A percentile compares a stretch with the other conserved stretches of the same genome.
phyloP scores from a whole-genome alignment of 257 asterid species.

The Scutellaria minor region DNA sequence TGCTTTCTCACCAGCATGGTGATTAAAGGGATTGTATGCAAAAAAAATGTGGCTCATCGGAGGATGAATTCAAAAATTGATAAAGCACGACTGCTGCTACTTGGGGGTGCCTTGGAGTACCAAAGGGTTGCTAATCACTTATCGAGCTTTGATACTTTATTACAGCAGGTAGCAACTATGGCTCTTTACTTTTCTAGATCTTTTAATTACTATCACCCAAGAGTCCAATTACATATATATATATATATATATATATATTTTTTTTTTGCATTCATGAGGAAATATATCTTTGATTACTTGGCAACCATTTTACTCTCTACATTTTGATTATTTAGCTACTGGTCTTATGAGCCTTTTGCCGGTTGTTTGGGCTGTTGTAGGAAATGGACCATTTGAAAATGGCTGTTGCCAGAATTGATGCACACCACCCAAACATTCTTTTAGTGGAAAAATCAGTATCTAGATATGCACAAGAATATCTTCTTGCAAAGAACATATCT shows the following conservation, averaged over 20 bases:
- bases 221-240: slow-evolving; percentile 21
- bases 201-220: slow-evolving; percentile 21
- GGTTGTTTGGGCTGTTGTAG: slow-evolving; percentile 48
- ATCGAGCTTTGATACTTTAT: slow-evolving; percentile 78
- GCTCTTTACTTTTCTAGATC: slow-evolving; percentile 9
- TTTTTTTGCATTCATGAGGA: slow-evolving; percentile 11
- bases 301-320: slow-evolving; percentile 3
- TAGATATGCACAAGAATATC: slow-evolving; percentile 84
- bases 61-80: slow-evolving; percentile 70
- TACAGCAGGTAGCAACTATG: slow-evolving; percentile 71
- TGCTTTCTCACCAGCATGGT: slow-evolving; percentile 55
- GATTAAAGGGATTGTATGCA: slow-evolving; percentile 77
- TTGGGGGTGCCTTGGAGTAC: slow-evolving; percentile 87
- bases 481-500: slow-evolving; percentile 78
- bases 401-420: slow-evolving; percentile 85
- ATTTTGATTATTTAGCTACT: slow-evolving; percentile 21
- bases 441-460: slow-evolving; percentile 86
- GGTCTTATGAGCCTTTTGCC: slow-evolving; percentile 29
- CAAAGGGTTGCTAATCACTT: slow-evolving; percentile 80
- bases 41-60: slow-evolving; percentile 84
- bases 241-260: too few relatives aligned
- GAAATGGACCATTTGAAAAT: slow-evolving; percentile 91
- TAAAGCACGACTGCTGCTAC: slow-evolving; percentile 66
- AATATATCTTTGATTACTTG: slow-evolving; percentile 22
- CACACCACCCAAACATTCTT: slow-evolving; percentile 81